Percentiles rank a stretch among this genome's conserved stretches.
Conservation (phyloP, 2,329 filamentous ascomycete species). For the Beauveria rudraprayagi region DNA sequence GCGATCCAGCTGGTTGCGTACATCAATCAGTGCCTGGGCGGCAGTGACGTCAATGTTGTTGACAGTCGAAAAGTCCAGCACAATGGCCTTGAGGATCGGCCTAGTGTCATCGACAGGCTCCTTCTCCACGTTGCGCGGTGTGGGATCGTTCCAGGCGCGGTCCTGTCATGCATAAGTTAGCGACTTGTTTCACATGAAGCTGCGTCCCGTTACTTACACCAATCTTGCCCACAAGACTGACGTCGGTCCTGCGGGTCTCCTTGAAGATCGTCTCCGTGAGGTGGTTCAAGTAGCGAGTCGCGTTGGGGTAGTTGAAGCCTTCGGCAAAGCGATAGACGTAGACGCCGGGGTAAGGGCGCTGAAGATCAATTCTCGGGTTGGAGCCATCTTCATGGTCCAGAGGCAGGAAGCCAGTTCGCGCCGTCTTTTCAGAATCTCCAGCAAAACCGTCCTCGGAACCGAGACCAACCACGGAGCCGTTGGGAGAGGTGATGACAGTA, state of each 20-base stretch:
- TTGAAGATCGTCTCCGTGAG: constrained; percentile 47
- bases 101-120: constrained; percentile 26
- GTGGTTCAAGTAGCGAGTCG: constrained; percentile 78
- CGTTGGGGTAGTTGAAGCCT: constrained; percentile 94
- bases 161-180: constrained; percentile 21
- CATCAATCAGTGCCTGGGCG: constrained; percentile 45
- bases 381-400: constrained; percentile 82
- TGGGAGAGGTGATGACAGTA: constrained; percentile 10
- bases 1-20: constrained; percentile 44
- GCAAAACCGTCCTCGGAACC: constrained; percentile 33
- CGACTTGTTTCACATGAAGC: neutral
- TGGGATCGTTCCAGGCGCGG: constrained; percentile 51
- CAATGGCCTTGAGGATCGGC: constrained; percentile 45
- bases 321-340: constrained; percentile 95
- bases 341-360: constrained; percentile 79
- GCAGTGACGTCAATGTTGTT: constrained; percentile 49
- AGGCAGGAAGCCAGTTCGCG: constrained; percentile 77
- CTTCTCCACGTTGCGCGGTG: constrained; percentile 28
- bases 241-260: constrained; percentile 37
- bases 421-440: constrained; percentile 34
- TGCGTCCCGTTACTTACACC: constrained; percentile 18
- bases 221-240: constrained; percentile 35
- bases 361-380: constrained; percentile 74
- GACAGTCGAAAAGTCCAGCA: constrained; percentile 48
- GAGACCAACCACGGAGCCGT: constrained; percentile 9